phyloP scores from a whole-genome alignment of 345 rosid species.

The Mallotus nudiflorus region DNA sequence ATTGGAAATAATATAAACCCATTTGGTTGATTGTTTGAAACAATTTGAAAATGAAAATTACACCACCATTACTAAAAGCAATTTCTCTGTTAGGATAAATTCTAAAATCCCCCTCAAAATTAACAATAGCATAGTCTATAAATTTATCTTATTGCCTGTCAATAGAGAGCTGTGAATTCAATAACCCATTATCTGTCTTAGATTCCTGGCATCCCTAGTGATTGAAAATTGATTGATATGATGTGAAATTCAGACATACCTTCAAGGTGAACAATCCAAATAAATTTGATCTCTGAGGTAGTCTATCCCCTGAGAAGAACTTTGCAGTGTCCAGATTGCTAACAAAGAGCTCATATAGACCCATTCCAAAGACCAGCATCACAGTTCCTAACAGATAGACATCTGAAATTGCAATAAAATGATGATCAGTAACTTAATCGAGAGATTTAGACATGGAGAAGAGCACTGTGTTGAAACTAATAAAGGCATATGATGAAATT shows the following conservation, averaged over 20 bases:
- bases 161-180: too few species aligned
- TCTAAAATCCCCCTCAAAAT: too few species aligned
- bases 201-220: not conserved
- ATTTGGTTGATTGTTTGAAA: too few species aligned
- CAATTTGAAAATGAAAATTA: too few species aligned
- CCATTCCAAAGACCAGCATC: conserved; percentile 95
- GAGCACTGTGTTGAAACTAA: too few species aligned
- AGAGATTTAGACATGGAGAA: too few species aligned
- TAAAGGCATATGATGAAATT: not conserved
- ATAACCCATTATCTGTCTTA: not conserved
- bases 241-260: conserved; percentile 1
- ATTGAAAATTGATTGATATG: too few species aligned
- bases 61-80: too few species aligned
- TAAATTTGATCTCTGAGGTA: not conserved
- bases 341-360: conserved; percentile 89
- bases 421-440: not conserved
- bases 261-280: conserved; percentile 6
- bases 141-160: too few species aligned
- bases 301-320: not conserved
- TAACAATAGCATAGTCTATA: too few species aligned
- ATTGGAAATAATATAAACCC: too few species aligned
- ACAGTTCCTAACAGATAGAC: conserved; percentile 89
- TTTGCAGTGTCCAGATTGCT: conserved; percentile 64
- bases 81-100: too few species aligned
- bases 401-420: conserved; percentile 46